Evolutionary conservation across 257 asterid species (phyloP).

Genomic region (Gentiana straminea): DNA sequence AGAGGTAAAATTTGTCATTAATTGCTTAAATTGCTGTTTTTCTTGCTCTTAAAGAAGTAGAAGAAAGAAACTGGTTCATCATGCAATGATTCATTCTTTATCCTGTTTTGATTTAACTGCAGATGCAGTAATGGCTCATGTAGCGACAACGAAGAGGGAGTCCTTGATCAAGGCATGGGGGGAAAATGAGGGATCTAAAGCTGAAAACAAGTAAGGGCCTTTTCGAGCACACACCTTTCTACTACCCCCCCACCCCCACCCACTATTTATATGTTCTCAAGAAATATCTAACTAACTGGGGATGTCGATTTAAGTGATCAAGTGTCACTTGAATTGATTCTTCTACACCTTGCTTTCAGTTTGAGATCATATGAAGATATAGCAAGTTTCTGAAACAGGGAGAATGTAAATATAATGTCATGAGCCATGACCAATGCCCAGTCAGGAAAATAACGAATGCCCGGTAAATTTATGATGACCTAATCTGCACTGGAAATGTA

Average conservation of each 20-base stretch:
- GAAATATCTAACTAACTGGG: no score
- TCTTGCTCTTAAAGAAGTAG: background rate
- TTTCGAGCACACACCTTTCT: constrained; percentile 2
- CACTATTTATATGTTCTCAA: background rate
- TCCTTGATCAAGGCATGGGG: constrained; percentile 90
- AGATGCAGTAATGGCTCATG: constrained; percentile 82
- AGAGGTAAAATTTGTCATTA: constrained; percentile 42
- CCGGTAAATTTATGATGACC: background rate
- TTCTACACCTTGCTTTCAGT: no score
- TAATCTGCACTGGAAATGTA: constrained; percentile 2
- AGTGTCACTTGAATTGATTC: no score
- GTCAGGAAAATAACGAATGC: background rate
- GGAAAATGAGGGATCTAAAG: constrained; percentile 87
- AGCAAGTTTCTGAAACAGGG: no score
- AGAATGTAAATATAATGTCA: no score
- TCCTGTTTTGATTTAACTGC: constrained; percentile 5
- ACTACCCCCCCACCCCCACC: background rate
- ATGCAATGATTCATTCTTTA: constrained; percentile 1
- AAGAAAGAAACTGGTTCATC: background rate
- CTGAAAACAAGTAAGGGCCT: constrained; percentile 66
- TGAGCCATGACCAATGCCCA: no score
- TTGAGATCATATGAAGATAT: no score
- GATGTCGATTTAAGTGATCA: no score
- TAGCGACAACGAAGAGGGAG: constrained; percentile 73
- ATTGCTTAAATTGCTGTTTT: background rate